Base-by-base conservation (phyloP, 2,329 filamentous ascomycete species). In the Fusarium sp. region DNA sequence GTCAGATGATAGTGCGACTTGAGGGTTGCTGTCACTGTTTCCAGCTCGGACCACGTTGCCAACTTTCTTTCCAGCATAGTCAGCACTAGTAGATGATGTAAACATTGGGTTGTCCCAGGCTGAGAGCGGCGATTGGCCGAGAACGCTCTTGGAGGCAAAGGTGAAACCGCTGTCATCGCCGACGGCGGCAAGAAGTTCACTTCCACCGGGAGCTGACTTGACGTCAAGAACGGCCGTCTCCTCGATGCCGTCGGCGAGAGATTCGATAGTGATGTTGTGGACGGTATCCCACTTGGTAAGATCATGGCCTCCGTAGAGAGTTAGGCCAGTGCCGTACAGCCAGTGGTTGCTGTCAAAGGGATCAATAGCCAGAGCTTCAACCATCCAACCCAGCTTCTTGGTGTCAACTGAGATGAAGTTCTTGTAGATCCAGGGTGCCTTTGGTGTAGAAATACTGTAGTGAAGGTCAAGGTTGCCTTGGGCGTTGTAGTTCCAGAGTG, bases 301-400 rank as follows among this genome's bases (percentile, higher is more conserved):
- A 66, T 89, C 87, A 58, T 86, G 85, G 4, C 88, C 86, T 15
- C 87, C 87, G 42, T 85, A 88, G 50, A 89, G 79, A 1, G 87
- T 89, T n/a, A 85, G 79, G 6, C 89, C 89, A 0, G 89, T 91
- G n/a, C 87, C 88, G 65, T 90, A 91, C 0, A 90, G 80, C 87
- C 88, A 90, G 77, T 90, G 88, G 75, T 90, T 84, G 63, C 87
- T 89, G 74, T 91, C 88, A 32, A 85, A 83, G 1, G 89, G 89
- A 74, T 90, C 83, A 56, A 91, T 90, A 28, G 87, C 87, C 13
- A 90, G 78, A 1, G 85, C 81, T 74, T 90, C 89, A 14, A 90
- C 87, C 89, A 90, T 90, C 88, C 89, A 90, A 3, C 89, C 89
- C 8, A 90, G 79, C 36, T 83, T 83, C 79, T 89, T 87, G 20